Evolutionary conservation across 1,284 basidiomycete genomes (phyloP), one percentile per base, ranked within the genome.

Genomic region (Phlebopus sp.): DNA sequence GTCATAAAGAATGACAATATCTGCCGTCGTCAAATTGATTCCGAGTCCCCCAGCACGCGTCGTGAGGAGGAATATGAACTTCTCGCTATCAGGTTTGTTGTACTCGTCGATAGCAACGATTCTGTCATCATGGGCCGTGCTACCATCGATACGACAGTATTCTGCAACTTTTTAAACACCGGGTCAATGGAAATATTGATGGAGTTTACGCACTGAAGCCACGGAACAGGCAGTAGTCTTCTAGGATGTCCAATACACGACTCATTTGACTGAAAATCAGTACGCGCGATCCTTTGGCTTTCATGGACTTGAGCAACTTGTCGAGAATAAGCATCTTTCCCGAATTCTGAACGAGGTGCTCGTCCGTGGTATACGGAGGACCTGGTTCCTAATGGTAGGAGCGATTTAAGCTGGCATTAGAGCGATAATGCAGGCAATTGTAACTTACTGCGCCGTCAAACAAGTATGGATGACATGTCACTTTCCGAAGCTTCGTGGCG

Each of bases 211-310:
- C 59, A 95, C 93, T 86, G 71, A 90, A 96, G 49, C 74, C 74
- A 41, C 96, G 77, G 78, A 98, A 99, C 52, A 97, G 74, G 68
- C 94, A 98, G 70, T 97, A 99, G 65, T 99, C 97, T 66, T 99
- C 96, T 35, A 99, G 71, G 53, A 99, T 99, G 69, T 99, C 97
- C 23, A 82, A 66, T 21, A 94, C 86, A 37, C 96, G 89, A 70
- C 91, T 95, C 96, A 99, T 99, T 70, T 98, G 96, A 57, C 91
- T 95, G 76, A 99, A 99, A 57, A 99, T 97, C 55, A 98, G 82
- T 2, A 96, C 92, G 10, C 96, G 84, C 2, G 92, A 97, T 10
- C 95, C 96, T 68, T 96, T 95, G 35, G 76, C 85, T 67, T 92
- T 93, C 90, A 98, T 90, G 38, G 78, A 82, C 56, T 80, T 76